phyloP scores from a whole-genome alignment of 345 rosid genomes.

The Corymbia maculata region DNA sequence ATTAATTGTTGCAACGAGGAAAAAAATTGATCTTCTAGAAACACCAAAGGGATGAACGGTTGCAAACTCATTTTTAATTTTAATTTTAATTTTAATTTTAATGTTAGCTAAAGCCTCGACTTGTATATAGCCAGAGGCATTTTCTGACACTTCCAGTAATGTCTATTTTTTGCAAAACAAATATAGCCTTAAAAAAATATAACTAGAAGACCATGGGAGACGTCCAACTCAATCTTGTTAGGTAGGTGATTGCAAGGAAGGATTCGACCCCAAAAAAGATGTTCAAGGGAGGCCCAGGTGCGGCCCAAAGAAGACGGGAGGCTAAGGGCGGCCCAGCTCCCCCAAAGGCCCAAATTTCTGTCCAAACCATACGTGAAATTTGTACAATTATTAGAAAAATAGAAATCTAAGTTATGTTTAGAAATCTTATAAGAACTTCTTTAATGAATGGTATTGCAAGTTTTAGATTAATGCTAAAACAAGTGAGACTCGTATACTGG shows the following conservation, averaged over 20 bases:
- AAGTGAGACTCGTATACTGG: background rate
- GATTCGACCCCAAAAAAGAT: background rate
- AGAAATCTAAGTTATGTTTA: background rate
- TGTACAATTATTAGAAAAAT: background rate
- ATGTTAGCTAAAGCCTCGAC: background rate
- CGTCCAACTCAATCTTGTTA: background rate
- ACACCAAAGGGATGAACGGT: background rate
- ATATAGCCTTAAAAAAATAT: background rate
- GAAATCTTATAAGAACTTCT: background rate
- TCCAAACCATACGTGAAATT: background rate
- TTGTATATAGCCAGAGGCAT: background rate
- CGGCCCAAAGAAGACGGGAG: background rate
- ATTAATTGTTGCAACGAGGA: background rate
- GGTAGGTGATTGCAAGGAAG: background rate
- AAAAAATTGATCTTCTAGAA: background rate
- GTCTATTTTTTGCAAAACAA: background rate
- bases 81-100: background rate
- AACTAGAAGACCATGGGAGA: background rate
- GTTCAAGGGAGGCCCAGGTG: background rate
- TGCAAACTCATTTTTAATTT: background rate
- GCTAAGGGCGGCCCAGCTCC: background rate
- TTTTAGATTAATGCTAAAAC: background rate
- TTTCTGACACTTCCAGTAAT: background rate
- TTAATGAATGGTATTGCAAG: background rate
- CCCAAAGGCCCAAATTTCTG: background rate